Base-by-base conservation (phyloP, 1,284 basidiomycete species). In the Leccinum glutinopallens region DNA sequence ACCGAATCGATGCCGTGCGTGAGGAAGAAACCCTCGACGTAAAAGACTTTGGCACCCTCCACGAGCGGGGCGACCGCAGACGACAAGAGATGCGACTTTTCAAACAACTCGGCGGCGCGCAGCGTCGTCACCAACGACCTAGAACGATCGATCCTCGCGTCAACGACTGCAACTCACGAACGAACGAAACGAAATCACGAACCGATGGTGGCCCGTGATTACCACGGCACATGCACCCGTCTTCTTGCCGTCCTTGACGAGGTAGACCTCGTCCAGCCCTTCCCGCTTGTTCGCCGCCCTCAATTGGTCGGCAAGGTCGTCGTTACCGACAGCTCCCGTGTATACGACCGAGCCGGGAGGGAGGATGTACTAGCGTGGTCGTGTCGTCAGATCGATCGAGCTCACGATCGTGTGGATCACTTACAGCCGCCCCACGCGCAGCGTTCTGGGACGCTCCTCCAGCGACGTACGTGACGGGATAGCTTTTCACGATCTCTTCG, bases 211-310 rank as follows among this genome's bases (percentile, higher is more conserved):
- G 62, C 92, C 94, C 58, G 96, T 98, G 79, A 99, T 89, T 72
- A 99, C 81, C 70, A 98, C 97, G 43, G 95, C 97, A 76, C 97
- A 99, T 62, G 97, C 96, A 66, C 97, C 97, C 10, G 97, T 99
- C 80, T 94, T 90, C 77, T 90, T 87, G 65, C 89, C 93, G 63
- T 91, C 81, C 77, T 89, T 89, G 72, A 98, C 93, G 76, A 92
- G 91, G 81, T 99, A 99, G 15, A 91, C 91, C 70, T 94, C 87
- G 67, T 90, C 82, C 67, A 99, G 87, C 8, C 96, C 96, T 79
- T 25, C 97, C 65, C 91, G 91, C 77, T 91, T 87, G 85, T 99
- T 99, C 65, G 95, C 97, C n/a, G 83, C 86, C 72, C 91, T 89
- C 67, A 98, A 87, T 74, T 97, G 94, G 68, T 94, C 85, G 29